Evolutionary conservation across 495 filamentous ascomycete species (phyloP).

Genomic region (Penicillium roqueforti): DNA sequence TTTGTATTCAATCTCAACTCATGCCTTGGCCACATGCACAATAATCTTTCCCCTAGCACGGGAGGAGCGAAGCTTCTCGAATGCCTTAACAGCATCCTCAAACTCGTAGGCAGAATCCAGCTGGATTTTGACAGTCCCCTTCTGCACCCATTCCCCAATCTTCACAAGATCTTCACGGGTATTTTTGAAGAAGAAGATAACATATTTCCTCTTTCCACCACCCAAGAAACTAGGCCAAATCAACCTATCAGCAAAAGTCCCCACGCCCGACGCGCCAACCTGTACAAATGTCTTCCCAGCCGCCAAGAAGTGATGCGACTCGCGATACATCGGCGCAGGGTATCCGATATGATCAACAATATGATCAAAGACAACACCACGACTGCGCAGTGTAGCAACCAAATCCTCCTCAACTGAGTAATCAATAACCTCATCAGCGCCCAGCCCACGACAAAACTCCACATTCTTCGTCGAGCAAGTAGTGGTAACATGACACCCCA

Average conservation of each 20-base stretch:
- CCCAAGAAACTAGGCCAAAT: slow-evolving; percentile 55
- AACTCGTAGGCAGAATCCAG: slow-evolving; percentile 58
- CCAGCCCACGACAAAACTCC: slow-evolving; percentile 51
- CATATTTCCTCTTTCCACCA: slow-evolving; percentile 55
- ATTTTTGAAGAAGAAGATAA: slow-evolving; percentile 38
- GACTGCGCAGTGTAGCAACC: slow-evolving; percentile 39
- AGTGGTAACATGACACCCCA: slow-evolving; percentile 57
- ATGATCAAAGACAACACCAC: slow-evolving; percentile 50
- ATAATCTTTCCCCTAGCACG: slow-evolving; percentile 66
- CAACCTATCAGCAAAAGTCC: slow-evolving; percentile 23
- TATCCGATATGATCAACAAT: slow-evolving; percentile 59
- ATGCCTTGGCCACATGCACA: slow-evolving; percentile 42
- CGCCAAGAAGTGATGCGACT: slow-evolving; percentile 51
- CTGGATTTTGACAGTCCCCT: slow-evolving; percentile 57
- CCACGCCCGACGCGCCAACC: slow-evolving; percentile 41
- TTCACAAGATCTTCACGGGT: slow-evolving; percentile 46
- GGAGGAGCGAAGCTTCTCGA: slow-evolving; percentile 55
- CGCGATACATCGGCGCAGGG: slow-evolving; percentile 48
- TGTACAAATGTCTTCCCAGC: slow-evolving; percentile 51
- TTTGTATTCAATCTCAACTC: neutral
- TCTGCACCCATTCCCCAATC: slow-evolving; percentile 54
- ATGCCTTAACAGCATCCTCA: slow-evolving; percentile 57
- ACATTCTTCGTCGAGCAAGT: slow-evolving; percentile 57
- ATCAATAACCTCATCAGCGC: slow-evolving; percentile 64
- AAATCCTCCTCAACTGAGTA: slow-evolving; percentile 51